A percentile compares a stretch with the other conserved stretches of the same genome.
Evolutionary conservation across 139 green algal species (phyloP).

Genomic region (Tetradesmus obliquus): DNA sequence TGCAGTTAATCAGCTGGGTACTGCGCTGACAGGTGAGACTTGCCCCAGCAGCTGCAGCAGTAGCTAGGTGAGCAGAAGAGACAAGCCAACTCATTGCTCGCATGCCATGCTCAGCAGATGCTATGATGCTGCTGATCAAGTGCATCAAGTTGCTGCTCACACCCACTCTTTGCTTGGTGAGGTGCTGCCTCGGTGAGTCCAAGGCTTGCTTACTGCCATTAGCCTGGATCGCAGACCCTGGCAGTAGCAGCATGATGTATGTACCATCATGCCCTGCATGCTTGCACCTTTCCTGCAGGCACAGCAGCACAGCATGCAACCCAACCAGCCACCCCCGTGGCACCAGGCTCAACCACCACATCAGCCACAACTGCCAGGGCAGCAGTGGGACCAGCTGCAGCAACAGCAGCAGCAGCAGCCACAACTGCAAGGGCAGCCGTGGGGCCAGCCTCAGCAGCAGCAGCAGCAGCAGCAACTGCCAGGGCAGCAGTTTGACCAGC

Average conservation of each 20-base stretch:
- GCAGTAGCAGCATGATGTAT: neutral
- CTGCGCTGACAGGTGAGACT: neutral
- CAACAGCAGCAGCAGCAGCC: neutral
- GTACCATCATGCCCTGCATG: neutral
- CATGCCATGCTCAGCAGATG: too few species aligned
- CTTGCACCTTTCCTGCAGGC: neutral
- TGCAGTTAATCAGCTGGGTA: neutral
- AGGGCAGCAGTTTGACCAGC: neutral
- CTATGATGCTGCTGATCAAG: too few species aligned
- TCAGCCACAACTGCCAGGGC: neutral
- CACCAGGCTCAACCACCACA: neutral
- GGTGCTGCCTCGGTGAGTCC: too few species aligned
- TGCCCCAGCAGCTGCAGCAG: neutral
- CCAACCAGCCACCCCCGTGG: neutral
- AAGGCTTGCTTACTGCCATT: neutral
- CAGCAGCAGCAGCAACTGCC: too few species aligned
- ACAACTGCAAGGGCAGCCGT: too few species aligned
- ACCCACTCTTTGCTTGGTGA: too few species aligned
- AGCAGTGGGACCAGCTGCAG: neutral
- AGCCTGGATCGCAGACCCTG: neutral
- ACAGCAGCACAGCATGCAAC: neutral
- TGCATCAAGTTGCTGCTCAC: too few species aligned
- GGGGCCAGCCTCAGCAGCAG: too few species aligned
- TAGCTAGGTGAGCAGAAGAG: too few species aligned
- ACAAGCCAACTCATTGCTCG: too few species aligned